Evolutionary conservation across 257 asterid species (phyloP), one percentile per base, ranked within the genome.

Genomic region (Asclepias syriaca): DNA sequence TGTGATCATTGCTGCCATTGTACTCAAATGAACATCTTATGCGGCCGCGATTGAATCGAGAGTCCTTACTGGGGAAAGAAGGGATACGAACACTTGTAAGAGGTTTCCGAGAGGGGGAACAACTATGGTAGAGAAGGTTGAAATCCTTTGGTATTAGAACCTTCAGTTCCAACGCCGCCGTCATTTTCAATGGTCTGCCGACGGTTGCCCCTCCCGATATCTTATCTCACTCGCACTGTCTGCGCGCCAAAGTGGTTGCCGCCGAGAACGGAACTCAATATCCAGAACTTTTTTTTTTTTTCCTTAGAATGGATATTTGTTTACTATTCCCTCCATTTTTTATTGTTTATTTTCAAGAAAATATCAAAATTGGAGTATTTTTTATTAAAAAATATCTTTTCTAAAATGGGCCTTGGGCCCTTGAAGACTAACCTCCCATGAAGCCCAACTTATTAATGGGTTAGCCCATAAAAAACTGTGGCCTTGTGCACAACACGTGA

Each of bases 161-260:
- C 32, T 71, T 60, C 53, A 74, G 72, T 56, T 71, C 78, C 57
- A 81, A 66, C 15, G 77, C 77, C 72, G 95, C 92, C 54, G 81
- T 88, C 51, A 67, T 72, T 55, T n/a, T 21, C 13, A 68, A 27
- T 64, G 4, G 49, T 48, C 48, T 7, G 37, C 48, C 49, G 49
- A 3, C 46, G 48, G 50, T 64, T 8, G 43, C 29, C 14, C 29
- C 16, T 24, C 50, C 8, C 27, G 2, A 56, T 29, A 7, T 63
- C 48, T 16, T 63, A 18, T 63, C 68, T 63, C 24, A 15, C 22
- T 63, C 24, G 22, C 48, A 4, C 1, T 1, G 7, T 37, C 7
- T 2, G 49, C 50, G 68, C 68, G 16, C 68, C 50, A 34, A 32
- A 61, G 2, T 0, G 39, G 53, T 49, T 49, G 53, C 53, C 18